Conservation (phyloP, 2,329 filamentous ascomycete species). For the Pyricularia sp. region DNA sequence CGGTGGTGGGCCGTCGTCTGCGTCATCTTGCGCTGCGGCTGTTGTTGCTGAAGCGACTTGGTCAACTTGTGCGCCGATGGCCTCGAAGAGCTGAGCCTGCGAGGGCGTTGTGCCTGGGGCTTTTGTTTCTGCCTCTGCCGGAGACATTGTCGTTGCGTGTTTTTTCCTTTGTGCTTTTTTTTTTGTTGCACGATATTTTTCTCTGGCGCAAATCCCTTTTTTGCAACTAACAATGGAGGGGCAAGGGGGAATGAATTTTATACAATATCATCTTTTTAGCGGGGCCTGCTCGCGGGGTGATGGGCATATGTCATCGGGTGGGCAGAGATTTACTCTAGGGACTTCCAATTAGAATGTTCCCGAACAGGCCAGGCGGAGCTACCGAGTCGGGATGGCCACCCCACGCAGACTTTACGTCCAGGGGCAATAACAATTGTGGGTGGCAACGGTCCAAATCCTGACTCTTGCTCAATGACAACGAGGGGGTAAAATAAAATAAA, state of each 20-base stretch:
- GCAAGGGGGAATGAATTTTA: not conserved
- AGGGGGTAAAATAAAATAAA: too few species aligned
- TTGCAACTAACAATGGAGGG: not conserved
- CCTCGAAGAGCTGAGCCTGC: slow-evolving; percentile 42
- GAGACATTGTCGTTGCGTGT: slow-evolving; percentile 15
- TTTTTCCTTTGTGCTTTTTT: not conserved
- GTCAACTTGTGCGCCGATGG: slow-evolving; percentile 48
- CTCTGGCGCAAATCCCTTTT: not conserved
- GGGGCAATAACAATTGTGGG: not conserved
- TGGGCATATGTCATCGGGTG: slow-evolving; percentile 18
- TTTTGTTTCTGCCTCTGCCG: slow-evolving; percentile 15
- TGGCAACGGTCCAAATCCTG: not conserved
- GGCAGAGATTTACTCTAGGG: slow-evolving; percentile 9
- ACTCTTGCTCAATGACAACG: too few species aligned
- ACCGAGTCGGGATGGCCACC: not conserved
- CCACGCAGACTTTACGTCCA: not conserved
- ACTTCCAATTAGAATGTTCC: slow-evolving; percentile 12
- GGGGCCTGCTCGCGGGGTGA: slow-evolving; percentile 1
- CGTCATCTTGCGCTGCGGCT: slow-evolving; percentile 16
- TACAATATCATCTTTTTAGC: not conserved
- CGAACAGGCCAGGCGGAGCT: slow-evolving; percentile 3
- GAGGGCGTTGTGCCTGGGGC: slow-evolving; percentile 21
- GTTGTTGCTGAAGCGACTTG: slow-evolving; percentile 24
- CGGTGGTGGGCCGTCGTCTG: slow-evolving; percentile 35
- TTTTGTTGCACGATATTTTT: not conserved